Base-by-base conservation (phyloP, 192 early-diverging fungal species). In the Coemansia sp. region DNA sequence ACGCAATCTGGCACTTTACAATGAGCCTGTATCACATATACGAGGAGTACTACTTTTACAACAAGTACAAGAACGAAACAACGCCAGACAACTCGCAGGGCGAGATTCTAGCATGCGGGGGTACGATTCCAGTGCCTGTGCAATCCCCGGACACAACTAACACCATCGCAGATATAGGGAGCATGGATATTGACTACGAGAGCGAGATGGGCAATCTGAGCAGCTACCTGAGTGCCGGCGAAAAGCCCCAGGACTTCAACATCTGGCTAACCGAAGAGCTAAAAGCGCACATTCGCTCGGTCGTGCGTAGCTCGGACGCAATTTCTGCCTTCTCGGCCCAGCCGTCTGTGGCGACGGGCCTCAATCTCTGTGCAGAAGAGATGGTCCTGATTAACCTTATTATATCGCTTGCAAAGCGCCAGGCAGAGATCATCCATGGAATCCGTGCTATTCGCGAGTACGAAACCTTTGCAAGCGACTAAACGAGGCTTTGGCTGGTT, bases 21-120 rank as follows among this genome's bases (percentile, higher is more conserved):
- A 63, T 79, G 53, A 74, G 76, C 45, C 71, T 74, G 29, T 79
- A 67, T 65, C 71, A 79, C 41, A 74, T 79, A 42, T 79, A 74
- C 65, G 76, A 79, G 58, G 76, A 79, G 61, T 71, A 65, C 52
- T 79, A 79, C 61, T 79, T 74, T 46, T 79, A 74, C 71, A 70
- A 46, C 58, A 74, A 79, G 65, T 79, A 63, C 65, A 63, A 57
- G 38, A 65, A 66, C 45, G 76, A 70, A 36, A 63, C 60, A 6
- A 61, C 75, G 45, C 75, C 75, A 6, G 70, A 78, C 22, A 45
- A 56, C 40, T 58, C 67, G 15, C 70, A 69, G 58, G 9, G 23
- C 3, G 69, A 68, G 19, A 38, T 13, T 9, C 35, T 15, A 25
- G n/a, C 35, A 23, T 13, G 9, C 11, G 43, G 46, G 9, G 25